These are phyloP conservation scores for Globisporangium nunn DNA, from an alignment of 352 stramenopile species.

Conservation along the genomic window DNA sequence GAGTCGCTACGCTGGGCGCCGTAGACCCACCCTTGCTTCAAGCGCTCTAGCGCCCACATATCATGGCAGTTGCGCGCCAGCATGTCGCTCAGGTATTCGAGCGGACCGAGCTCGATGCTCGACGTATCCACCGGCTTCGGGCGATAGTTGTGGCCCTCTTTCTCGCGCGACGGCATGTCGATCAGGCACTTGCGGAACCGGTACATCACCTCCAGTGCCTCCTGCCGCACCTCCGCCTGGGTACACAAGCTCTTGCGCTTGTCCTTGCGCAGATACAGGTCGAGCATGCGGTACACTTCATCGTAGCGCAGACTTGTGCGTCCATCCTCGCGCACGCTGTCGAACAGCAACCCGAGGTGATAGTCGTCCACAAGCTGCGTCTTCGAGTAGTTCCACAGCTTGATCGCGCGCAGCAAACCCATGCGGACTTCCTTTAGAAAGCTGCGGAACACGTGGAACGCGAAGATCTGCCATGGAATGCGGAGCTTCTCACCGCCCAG, in stretches of 20 bases:
- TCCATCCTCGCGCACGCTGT: constrained; percentile 65
- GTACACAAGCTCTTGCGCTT: constrained; percentile 57
- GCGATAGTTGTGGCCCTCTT: constrained; percentile 83
- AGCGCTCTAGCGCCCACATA: constrained; percentile 77
- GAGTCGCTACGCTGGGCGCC: constrained; percentile 61
- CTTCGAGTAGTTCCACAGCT: constrained; percentile 79
- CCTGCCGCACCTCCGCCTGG: constrained; percentile 63
- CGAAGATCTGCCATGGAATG: constrained; percentile 70
- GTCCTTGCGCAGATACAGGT: constrained; percentile 79
- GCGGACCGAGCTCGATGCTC: constrained; percentile 56
- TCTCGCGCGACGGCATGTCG: constrained; percentile 85
- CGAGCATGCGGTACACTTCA: constrained; percentile 80
- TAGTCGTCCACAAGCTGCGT: constrained; percentile 79
- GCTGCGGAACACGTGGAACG: constrained; percentile 59
- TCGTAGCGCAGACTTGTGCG: constrained; percentile 74
- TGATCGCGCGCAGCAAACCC: constrained; percentile 65
- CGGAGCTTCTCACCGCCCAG: constrained; percentile 79
- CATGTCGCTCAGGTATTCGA: constrained; percentile 70
- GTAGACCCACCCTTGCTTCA: constrained; percentile 83
- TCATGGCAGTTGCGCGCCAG: constrained; percentile 82
- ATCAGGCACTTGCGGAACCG: constrained; percentile 85
- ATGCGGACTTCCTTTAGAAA: constrained; percentile 71
- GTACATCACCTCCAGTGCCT: constrained; percentile 84
- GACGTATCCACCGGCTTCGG: constrained; percentile 82
- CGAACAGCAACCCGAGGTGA: constrained; percentile 71